Conservation (phyloP, 2,329 filamentous ascomycete species). For the Fusarium sp. region DNA sequence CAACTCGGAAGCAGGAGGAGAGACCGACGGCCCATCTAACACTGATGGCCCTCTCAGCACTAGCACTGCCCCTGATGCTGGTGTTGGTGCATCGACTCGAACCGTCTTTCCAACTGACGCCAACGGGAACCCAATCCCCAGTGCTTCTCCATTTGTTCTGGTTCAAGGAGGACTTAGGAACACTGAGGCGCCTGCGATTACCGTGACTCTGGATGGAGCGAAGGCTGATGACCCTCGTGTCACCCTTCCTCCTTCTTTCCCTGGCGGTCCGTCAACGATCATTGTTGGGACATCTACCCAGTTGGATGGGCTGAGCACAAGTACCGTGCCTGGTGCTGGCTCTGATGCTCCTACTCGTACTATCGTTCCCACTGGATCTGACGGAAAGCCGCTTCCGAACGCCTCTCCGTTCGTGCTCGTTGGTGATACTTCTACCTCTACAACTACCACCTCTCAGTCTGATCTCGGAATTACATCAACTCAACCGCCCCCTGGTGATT, state of each 20-base stretch:
- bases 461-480: neutral
- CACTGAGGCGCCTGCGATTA: neutral
- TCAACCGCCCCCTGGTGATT: neutral
- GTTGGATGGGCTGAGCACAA: conserved; percentile 19
- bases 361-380: conserved; percentile 30
- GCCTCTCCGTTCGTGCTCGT: conserved; percentile 2
- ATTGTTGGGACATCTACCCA: conserved; percentile 29
- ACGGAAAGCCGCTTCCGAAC: conserved; percentile 24
- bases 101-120: neutral
- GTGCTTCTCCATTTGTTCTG: neutral
- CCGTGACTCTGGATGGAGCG: neutral
- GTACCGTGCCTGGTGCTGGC: conserved; percentile 19
- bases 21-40: neutral
- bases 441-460: neutral
- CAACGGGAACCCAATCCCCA: neutral
- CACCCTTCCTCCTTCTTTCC: conserved; percentile 5
- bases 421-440: neutral
- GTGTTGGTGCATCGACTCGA: neutral
- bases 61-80: neutral
- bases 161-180: neutral
- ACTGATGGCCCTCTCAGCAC: neutral
- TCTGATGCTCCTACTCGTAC: conserved; percentile 16
- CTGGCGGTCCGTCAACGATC: conserved; percentile 23
- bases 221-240: neutral
- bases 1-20: neutral